Evolutionary conservation across 768 basidiomycete genomes (phyloP).

Genomic region (Mrakia blollopis): DNA sequence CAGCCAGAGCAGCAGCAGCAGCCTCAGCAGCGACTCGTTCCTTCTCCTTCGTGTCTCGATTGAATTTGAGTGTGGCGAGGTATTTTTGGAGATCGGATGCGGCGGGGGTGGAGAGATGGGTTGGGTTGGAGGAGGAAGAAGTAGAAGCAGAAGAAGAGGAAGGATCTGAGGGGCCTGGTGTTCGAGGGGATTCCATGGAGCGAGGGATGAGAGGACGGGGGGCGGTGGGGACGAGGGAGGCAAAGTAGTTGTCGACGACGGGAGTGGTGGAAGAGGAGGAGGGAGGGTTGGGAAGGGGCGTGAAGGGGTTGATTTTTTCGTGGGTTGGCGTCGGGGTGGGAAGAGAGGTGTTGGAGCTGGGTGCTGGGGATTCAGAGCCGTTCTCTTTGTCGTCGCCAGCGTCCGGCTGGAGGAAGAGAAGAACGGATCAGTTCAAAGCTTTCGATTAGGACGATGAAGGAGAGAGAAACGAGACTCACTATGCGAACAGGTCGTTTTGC

Average conservation of each 20-base stretch:
- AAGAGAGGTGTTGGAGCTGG: not conserved
- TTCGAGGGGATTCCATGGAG: not conserved
- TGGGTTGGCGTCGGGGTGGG: slow-evolving; percentile 34
- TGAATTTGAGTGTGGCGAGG: slow-evolving; percentile 9
- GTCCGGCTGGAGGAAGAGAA: slow-evolving; percentile 18
- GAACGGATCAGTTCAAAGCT: not conserved
- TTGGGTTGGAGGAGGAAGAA: not conserved
- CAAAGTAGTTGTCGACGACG: not conserved
- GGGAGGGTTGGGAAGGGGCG: not conserved
- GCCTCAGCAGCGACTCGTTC: slow-evolving; percentile 14
- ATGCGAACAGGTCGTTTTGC: slow-evolving; percentile 48
- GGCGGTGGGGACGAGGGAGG: slow-evolving; percentile 2
- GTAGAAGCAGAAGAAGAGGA: not conserved
- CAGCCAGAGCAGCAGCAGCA: not conserved
- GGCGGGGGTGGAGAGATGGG: not conserved
- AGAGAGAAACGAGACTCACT: not conserved
- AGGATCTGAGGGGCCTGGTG: not conserved
- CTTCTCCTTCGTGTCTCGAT: slow-evolving; percentile 32
- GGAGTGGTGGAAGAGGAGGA: slow-evolving; percentile 26
- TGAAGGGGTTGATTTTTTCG: slow-evolving; percentile 35
- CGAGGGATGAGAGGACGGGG: not conserved
- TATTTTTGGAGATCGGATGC: not conserved
- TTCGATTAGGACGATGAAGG: not conserved
- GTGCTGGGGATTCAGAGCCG: not conserved
- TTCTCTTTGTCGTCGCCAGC: slow-evolving; percentile 1